phyloP scores from a whole-genome alignment of 495 filamentous ascomycete genomes.

The Letharia columbiana region DNA sequence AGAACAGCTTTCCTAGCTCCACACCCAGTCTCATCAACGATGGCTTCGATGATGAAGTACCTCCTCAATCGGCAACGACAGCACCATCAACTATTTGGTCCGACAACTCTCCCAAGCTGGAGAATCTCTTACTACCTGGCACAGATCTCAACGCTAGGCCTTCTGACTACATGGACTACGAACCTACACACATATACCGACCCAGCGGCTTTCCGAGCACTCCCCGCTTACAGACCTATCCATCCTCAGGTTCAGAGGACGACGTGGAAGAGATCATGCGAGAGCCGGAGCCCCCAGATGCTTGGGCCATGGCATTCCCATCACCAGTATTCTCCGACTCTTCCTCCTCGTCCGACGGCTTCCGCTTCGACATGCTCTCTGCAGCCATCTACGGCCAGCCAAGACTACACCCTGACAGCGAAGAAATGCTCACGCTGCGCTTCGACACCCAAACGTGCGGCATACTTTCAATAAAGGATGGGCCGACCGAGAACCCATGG shows the following conservation, averaged over 20 bases:
- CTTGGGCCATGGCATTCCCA: conserved; percentile 32
- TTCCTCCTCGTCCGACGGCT: conserved; percentile 25
- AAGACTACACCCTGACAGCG: conserved; percentile 39
- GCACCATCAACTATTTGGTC: conserved; percentile 31
- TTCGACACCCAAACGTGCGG: conserved; percentile 68
- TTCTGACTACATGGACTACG: conserved; percentile 28
- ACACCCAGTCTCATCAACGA: conserved; percentile 24
- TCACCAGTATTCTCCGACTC: conserved; percentile 26
- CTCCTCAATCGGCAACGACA: conserved; percentile 26
- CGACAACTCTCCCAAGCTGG: conserved; percentile 36
- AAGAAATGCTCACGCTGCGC: conserved; percentile 57
- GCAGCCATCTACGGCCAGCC: conserved; percentile 38
- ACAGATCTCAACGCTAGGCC: conserved; percentile 35
- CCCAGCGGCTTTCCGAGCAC: background rate
- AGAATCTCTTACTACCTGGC: conserved; percentile 37
- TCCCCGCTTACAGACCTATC: background rate
- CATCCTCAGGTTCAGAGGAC: conserved; percentile 37
- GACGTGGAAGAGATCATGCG: conserved; percentile 55
- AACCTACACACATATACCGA: conserved; percentile 19
- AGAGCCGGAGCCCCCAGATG: conserved; percentile 33
- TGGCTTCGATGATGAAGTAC: conserved; percentile 31
- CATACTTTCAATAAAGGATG: conserved; percentile 69
- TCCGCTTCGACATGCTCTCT: conserved; percentile 12
- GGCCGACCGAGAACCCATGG: conserved; percentile 69
- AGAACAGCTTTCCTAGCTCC: conserved; percentile 19